phyloP scores from a whole-genome alignment of 2,329 filamentous ascomycete genomes.

The Paraphoma chrysanthemicola region DNA sequence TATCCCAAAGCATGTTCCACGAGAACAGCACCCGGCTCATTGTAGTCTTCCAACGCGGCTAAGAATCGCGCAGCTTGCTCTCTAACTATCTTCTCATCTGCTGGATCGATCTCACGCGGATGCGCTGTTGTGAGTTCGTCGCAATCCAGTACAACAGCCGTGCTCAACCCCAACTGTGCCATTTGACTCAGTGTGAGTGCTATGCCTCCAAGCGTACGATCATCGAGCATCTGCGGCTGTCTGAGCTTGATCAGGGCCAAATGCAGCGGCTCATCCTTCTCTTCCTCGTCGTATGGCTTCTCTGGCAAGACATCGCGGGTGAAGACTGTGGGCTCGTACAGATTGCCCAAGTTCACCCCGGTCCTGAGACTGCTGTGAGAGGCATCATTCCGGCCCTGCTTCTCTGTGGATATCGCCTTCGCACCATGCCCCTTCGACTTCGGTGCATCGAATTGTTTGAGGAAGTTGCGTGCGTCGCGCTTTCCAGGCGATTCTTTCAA shows the following conservation, averaged over 20 bases:
- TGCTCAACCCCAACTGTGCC: conserved; percentile 78
- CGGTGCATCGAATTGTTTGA: conserved; percentile 76
- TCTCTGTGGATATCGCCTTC: conserved; percentile 11
- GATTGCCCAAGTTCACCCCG: conserved; percentile 66
- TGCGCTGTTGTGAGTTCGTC: conserved; percentile 49
- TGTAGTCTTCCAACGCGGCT: conserved; percentile 75
- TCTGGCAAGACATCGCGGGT: conserved; percentile 58
- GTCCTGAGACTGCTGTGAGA: conserved; percentile 49
- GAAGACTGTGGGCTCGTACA: conserved; percentile 68
- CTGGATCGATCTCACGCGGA: conserved; percentile 36
- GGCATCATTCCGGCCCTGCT: conserved; percentile 22
- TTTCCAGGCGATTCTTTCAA: conserved; percentile 89
- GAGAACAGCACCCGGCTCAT: conserved; percentile 71
- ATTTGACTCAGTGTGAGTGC: conserved; percentile 86
- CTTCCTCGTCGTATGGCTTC: conserved; percentile 26
- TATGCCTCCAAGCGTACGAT: conserved; percentile 74
- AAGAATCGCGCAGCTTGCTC: conserved; percentile 76
- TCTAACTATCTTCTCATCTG: conserved; percentile 55
- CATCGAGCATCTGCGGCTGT: conserved; percentile 72
- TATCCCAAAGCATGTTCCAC: conserved; percentile 64
- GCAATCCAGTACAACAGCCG: conserved; percentile 83
- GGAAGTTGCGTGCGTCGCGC: conserved; percentile 88
- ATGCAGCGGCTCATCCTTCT: conserved; percentile 63
- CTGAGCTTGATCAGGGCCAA: conserved; percentile 87
- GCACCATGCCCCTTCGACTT: conserved; percentile 27